Evolutionary conservation across 2,329 filamentous ascomycete species (phyloP), one percentile per base, ranked within the genome.

Genomic region (Byssochlamys sp.): DNA sequence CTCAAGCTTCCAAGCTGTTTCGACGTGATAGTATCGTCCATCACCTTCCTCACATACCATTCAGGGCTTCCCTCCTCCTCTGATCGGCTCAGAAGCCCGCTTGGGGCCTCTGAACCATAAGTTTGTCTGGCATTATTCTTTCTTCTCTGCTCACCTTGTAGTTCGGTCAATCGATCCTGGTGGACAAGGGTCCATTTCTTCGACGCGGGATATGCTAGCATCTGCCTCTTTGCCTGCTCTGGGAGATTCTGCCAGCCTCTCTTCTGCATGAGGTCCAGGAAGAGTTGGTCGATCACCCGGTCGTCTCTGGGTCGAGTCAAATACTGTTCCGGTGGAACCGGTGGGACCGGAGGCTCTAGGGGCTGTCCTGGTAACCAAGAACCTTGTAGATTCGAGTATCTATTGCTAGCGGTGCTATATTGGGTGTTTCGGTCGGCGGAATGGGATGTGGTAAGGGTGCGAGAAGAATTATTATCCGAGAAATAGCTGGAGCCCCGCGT

Each of bases 181-280:
- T 97, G 88, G 55, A 99, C 88, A 59, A 99, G 78, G 1, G 91
- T 96, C 94, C 94, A 99, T 76, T 97, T 99, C 80, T 97, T 97
- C 62, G 86, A 84, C 7, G 94, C 84, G 12, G 91, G 90, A 71
- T 99, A 97, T 39, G 91, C 91, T 75, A 94, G 84, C 92, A 99
- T 97, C 77, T 97, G 94, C 60, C 92, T 83, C 65, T 88, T 85
- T 29, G 94, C 94, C 76, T 96, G 90, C 69, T 99, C 94, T 4
- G 94, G 94, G 62, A 99, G 78, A 73, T 95, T 95, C 76, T 96
- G 94, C 90, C 91, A 97, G 63, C 92, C 94, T 76, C 94, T 85
- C 76, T 96, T 96, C 69, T 95, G 89, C 94, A 99, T 97, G 63
- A 99, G 78, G 55, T 90, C 87, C 67, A 91, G 80, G 69, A 97